Conservation (phyloP, 108 stramenopile genomes). For the Phaeodactylum tricornutum region DNA sequence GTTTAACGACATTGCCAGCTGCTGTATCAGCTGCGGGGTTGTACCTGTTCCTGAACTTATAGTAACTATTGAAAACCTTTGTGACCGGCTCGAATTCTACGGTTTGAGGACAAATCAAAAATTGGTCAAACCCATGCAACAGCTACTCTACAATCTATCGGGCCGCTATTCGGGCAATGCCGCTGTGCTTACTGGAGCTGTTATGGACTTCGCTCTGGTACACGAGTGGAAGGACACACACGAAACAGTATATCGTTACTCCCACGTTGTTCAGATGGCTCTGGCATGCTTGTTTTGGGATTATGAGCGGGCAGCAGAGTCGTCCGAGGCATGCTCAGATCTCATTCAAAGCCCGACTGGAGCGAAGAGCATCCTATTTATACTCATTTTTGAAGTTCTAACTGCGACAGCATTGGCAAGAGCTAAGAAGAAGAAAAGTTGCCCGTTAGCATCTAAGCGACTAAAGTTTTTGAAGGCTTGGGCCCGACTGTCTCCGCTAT, state of each 20-base stretch:
- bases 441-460: too few relatives aligned
- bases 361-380: too few relatives aligned
- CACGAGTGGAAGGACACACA: too few relatives aligned
- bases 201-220: too few relatives aligned
- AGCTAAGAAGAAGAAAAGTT: too few relatives aligned
- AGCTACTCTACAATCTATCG: constrained; percentile 1
- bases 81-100: background rate
- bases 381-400: too few relatives aligned
- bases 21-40: too few relatives aligned
- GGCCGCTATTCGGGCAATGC: background rate
- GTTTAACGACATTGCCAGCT: background rate
- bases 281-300: background rate
- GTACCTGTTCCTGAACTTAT: background rate
- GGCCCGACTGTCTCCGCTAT: too few relatives aligned
- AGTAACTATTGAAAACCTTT: background rate
- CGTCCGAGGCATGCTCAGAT: background rate
- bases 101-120: too few relatives aligned
- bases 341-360: background rate
- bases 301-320: background rate
- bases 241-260: background rate
- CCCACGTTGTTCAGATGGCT: background rate
- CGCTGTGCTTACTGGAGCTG: background rate
- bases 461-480: too few relatives aligned
- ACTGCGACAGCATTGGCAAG: too few relatives aligned
- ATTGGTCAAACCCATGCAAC: too few relatives aligned